phyloP scores from a whole-genome alignment of 2,329 filamentous ascomycete genomes.

The Chlorencoelia australis region DNA sequence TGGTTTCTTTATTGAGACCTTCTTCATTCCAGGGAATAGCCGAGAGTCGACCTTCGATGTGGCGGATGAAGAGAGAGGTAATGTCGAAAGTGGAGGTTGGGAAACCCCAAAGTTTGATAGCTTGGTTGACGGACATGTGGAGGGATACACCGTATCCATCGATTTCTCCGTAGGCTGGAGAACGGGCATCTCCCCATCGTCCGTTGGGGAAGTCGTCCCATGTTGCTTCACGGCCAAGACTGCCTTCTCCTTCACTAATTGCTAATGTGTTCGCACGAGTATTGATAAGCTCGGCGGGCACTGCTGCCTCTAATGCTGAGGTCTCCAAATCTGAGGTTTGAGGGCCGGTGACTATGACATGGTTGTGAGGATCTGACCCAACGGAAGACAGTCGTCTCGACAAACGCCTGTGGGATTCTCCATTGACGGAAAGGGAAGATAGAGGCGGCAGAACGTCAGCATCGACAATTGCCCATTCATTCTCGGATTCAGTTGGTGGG shows the following conservation, averaged over 20 bases:
- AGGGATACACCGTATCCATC: constrained; percentile 97
- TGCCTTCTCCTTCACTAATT: constrained; percentile 87
- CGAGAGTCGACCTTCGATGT: constrained; percentile 68
- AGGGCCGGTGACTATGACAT: constrained; percentile 66
- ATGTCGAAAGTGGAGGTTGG: constrained; percentile 65
- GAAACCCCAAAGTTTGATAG: constrained; percentile 75
- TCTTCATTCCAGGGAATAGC: constrained; percentile 94
- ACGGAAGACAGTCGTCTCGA: constrained; percentile 39
- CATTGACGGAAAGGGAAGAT: constrained; percentile 23
- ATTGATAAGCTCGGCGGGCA: constrained; percentile 66
- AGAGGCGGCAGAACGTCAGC: constrained; percentile 33
- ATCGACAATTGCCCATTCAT: constrained; percentile 27
- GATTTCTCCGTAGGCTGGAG: constrained; percentile 90
- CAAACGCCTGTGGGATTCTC: constrained; percentile 4
- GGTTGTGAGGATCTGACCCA: constrained; percentile 78
- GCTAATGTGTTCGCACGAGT: constrained; percentile 76
- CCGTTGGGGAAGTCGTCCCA: constrained; percentile 99
- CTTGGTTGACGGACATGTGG: constrained; percentile 79
- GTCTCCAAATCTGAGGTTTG: constrained; percentile 57
- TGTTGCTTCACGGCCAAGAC: constrained; percentile 83
- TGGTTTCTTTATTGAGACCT: constrained; percentile 72
- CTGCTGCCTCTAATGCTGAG: constrained; percentile 63
- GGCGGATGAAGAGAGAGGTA: constrained; percentile 66
- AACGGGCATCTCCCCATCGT: constrained; percentile 86
- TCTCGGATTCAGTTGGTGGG: constrained; percentile 36